Evolutionary conservation across 495 filamentous ascomycete genomes (phyloP).

Genomic region (Durotheca rogersii): DNA sequence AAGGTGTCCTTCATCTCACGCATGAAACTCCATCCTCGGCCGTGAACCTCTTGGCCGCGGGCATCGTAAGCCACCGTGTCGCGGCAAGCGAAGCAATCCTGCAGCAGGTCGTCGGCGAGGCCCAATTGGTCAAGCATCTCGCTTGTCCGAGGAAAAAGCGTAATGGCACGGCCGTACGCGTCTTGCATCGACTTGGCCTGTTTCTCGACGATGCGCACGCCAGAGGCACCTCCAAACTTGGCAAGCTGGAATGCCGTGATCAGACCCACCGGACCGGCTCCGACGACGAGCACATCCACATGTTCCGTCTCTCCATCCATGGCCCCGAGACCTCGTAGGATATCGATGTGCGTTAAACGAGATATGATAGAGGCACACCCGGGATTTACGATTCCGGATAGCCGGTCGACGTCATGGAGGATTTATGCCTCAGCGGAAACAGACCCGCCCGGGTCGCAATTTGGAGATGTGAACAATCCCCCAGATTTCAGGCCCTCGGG

Average conservation of each 20-base stretch:
- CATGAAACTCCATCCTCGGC: constrained; percentile 37
- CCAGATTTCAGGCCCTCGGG: no score
- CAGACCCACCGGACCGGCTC: constrained; percentile 67
- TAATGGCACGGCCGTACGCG: constrained; percentile 45
- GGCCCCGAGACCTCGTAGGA: no score
- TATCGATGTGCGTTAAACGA: no score
- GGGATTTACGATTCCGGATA: no score
- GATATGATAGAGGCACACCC: no score
- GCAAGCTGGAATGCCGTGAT: constrained; percentile 66
- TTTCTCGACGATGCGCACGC: constrained; percentile 45
- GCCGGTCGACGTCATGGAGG: no score
- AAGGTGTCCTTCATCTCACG: constrained; percentile 38
- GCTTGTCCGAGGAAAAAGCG: constrained; percentile 45
- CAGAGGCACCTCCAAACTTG: constrained; percentile 49
- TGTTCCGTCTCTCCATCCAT: constrained; percentile 13
- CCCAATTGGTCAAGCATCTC: constrained; percentile 51
- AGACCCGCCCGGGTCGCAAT: background rate
- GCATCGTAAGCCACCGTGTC: constrained; percentile 47
- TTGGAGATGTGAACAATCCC: no score
- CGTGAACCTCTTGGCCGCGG: constrained; percentile 33
- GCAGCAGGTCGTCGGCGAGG: constrained; percentile 37
- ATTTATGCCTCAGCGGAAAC: no score
- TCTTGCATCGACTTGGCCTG: constrained; percentile 37
- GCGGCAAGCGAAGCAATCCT: constrained; percentile 54
- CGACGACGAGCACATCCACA: constrained; percentile 60